Base-by-base conservation (phyloP, 2,329 filamentous ascomycete genomes). In the Aspergillus pseudonomiae region DNA sequence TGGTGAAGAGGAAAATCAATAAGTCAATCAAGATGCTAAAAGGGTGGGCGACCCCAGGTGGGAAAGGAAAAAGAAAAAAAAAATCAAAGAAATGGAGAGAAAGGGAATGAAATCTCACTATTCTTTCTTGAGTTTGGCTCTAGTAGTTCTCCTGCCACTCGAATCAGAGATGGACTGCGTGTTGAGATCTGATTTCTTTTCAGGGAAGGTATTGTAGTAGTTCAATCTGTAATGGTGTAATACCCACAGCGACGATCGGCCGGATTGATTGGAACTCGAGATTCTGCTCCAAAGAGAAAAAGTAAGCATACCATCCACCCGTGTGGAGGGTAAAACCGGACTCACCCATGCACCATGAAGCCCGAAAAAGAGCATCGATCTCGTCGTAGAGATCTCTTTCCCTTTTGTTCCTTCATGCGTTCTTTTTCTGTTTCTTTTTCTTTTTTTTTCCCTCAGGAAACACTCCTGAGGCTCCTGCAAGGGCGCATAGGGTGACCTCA, bases 301-400 rank as follows among this genome's bases (percentile, higher is more conserved):
- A 59, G 66, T 46, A 61, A 66, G 61, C 57, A 62, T 50, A 59
- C 60, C 60, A 52, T 55, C 57, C 36, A 55, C 32, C 52, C 52
- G 56, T 63, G 60, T 61, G 60, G 56, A 59, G 59, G 53, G 57
- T 41, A 34, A 57, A 59, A 48, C 52, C 46, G 50, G 60, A 30
- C 32, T 58, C 19, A 19, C 36, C 36, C 26, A 58, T 45, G 50
- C 28, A 10, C 28, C 10, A 36, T 54, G 32, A 34, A 54, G 19
- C 16, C 52, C 52, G 52, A 36, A 54, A 54, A 36, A 30, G 52
- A 39, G 52, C 19, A 52, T 34, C 28, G 12, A 50, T 32, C 28
- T 34, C 10, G 12, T 30, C 11, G 24, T 32, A 16, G 45, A 48
- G 21, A 26, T 48, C 3, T 28, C 45, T 14, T 5, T 28, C 26